Conservation (phyloP, 805 yeast genomes). For the Wickerhamia fluorescens region DNA sequence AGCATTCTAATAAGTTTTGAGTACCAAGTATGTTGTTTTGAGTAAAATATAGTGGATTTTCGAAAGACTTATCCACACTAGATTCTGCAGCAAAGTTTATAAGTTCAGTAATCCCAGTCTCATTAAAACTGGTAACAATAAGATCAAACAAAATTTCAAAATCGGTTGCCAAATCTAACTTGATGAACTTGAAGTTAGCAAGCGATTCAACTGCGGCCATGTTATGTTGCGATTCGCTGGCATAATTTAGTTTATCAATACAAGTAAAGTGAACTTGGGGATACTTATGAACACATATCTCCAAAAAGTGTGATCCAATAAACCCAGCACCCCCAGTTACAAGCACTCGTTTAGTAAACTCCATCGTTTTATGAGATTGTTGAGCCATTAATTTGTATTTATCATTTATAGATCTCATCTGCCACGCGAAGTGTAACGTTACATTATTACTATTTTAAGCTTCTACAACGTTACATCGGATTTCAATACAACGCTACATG, state of each 20-base stretch:
- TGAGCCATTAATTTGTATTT: too few species aligned
- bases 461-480: conserved; percentile 3
- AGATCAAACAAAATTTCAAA: conserved; percentile 11
- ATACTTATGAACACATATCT: conserved; percentile 22
- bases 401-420: too few species aligned
- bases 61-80: conserved; percentile 46
- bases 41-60: conserved; percentile 36
- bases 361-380: too few species aligned
- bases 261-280: conserved; percentile 32
- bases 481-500: not conserved
- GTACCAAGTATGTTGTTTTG: conserved; percentile 41
- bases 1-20: conserved; percentile 40
- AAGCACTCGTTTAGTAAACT: too few species aligned
- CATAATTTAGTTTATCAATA: conserved; percentile 42
- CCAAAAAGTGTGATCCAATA: conserved; percentile 44
- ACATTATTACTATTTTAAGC: too few species aligned
- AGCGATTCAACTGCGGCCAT: conserved; percentile 5
- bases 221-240: conserved; percentile 27
- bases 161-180: conserved; percentile 32
- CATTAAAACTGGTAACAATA: conserved; percentile 9
- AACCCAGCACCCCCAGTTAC: conserved; percentile 57
- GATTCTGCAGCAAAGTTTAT: conserved; percentile 51
- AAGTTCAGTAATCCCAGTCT: conserved; percentile 23
- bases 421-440: too few species aligned
- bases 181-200: conserved; percentile 16